Percentiles rank a stretch among this genome's conserved stretches.
Conservation (phyloP, 2,329 filamentous ascomycete species). For the Clarireedia hainanense region DNA sequence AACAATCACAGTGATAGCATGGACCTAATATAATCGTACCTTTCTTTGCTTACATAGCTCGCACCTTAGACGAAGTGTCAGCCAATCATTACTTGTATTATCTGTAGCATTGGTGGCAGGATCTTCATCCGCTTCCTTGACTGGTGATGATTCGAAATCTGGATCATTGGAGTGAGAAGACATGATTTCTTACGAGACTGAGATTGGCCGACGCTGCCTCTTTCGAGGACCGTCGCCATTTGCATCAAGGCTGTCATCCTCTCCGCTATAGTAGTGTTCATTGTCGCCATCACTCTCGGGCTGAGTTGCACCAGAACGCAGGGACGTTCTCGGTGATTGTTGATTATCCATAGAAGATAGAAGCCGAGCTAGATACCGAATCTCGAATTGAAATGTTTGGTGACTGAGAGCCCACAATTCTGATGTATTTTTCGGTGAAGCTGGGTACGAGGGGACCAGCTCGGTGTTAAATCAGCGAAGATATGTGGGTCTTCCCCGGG, state of each 20-base stretch:
- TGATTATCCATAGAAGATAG: constrained; percentile 24
- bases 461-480: constrained; percentile 19
- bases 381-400: not conserved
- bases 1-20: not conserved
- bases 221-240: constrained; percentile 33
- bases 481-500: not conserved
- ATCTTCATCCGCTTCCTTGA: constrained; percentile 13
- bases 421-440: constrained; percentile 22
- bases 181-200: constrained; percentile 38
- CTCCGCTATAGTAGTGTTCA: constrained; percentile 20
- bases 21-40: constrained; percentile 35
- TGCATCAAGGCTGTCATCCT: constrained; percentile 27
- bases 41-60: constrained; percentile 78
- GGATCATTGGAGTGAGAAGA: constrained; percentile 18
- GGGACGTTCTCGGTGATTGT: constrained; percentile 21
- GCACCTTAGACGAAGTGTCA: constrained; percentile 43
- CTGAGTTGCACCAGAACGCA: constrained; percentile 20
- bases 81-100: constrained; percentile 23
- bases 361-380: constrained; percentile 1
- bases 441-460: constrained; percentile 15
- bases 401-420: not conserved
- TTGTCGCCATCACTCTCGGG: constrained; percentile 29
- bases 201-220: constrained; percentile 38
- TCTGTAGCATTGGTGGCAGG: not conserved
- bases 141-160: constrained; percentile 12